A percentile compares a stretch with the other conserved stretches of the same genome.
Evolutionary conservation across 345 rosid species (phyloP).

Genomic region (Salix dunnii): DNA sequence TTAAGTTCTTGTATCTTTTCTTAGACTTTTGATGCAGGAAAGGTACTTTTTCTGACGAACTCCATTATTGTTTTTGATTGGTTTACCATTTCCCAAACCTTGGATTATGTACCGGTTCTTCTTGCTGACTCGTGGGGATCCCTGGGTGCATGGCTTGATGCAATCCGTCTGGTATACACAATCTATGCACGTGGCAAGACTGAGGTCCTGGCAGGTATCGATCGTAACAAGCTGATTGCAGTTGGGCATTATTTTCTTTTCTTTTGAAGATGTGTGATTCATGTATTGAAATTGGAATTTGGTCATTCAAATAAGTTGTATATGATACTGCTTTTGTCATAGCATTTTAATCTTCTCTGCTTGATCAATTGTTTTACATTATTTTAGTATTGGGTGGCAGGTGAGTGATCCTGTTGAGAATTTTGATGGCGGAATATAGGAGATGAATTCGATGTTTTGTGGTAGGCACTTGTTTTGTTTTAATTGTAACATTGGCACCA

Average conservation of each 20-base stretch:
- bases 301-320: slow-evolving; percentile 17
- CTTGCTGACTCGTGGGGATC: slow-evolving; percentile 97
- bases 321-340: slow-evolving; percentile 19
- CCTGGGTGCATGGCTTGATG: slow-evolving; percentile 95
- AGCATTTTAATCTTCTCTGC: background rate
- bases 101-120: background rate
- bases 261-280: slow-evolving; percentile 4
- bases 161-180: slow-evolving; percentile 83
- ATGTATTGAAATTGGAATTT: slow-evolving; percentile 19
- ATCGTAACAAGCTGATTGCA: slow-evolving; percentile 64
- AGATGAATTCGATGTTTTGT: background rate
- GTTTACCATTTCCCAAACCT: background rate
- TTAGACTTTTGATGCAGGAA: background rate
- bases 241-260: background rate
- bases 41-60: background rate
- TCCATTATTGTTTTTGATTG: background rate
- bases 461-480: too few relatives aligned
- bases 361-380: background rate
- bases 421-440: background rate
- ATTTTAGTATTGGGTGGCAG: background rate
- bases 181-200: slow-evolving; percentile 87
- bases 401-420: background rate
- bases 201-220: slow-evolving; percentile 82
- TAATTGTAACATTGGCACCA: background rate
- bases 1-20: background rate